phyloP scores from a whole-genome alignment of 306 rosid genomes.

The Gillenia trifoliata region DNA sequence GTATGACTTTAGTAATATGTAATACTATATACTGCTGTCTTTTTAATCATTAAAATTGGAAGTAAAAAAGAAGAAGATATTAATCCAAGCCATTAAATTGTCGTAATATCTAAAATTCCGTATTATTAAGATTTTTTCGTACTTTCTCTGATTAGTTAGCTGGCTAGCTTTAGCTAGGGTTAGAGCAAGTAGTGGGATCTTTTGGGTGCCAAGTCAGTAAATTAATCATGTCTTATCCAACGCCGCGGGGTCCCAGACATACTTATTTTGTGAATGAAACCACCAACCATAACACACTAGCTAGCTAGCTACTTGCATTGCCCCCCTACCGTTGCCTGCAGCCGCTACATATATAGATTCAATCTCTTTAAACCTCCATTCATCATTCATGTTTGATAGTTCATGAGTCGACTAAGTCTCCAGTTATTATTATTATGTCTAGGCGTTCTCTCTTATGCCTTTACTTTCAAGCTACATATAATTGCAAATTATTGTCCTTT shows the following conservation, averaged over 20 bases:
- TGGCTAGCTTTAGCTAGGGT: too few relatives aligned
- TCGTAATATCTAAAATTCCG: too few relatives aligned
- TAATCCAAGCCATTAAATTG: too few relatives aligned
- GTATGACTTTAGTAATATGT: too few relatives aligned
- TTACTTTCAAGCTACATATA: neutral
- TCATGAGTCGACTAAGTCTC: neutral
- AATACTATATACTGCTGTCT: too few relatives aligned
- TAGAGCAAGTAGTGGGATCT: neutral
- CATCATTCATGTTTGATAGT: neutral
- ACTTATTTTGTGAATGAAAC: neutral
- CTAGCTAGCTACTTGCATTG: neutral
- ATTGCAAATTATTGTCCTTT: neutral
- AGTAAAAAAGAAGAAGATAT: too few relatives aligned
- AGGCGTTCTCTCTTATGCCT: neutral
- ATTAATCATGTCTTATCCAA: neutral
- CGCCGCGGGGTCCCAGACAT: neutral
- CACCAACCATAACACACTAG: neutral
- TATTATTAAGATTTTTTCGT: too few relatives aligned
- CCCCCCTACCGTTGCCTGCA: neutral
- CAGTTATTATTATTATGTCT: neutral
- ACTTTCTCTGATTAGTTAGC: too few relatives aligned
- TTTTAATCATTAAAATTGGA: too few relatives aligned
- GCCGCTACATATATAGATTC: neutral
- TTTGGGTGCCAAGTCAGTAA: neutral
- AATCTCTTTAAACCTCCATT: neutral